Conservation (phyloP, 768 basidiomycete species). For the Tricholoma terreum region DNA sequence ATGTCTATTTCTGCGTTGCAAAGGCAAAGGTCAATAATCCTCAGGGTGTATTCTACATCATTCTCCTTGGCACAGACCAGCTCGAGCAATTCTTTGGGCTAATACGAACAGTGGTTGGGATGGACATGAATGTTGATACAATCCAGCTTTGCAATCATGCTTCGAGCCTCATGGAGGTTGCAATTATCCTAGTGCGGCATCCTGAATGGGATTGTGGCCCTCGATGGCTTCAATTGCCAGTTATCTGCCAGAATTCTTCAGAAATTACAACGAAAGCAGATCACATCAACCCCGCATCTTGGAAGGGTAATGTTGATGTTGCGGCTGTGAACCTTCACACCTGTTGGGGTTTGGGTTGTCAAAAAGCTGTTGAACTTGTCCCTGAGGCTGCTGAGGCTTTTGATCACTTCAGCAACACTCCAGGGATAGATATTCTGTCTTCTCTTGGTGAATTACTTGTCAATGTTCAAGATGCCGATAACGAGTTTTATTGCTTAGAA, state of each 20-base stretch:
- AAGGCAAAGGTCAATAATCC: slow-evolving; percentile 34
- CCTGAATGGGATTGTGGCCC: slow-evolving; percentile 38
- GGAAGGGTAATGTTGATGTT: slow-evolving; percentile 29
- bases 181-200: slow-evolving; percentile 31
- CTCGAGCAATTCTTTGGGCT: slow-evolving; percentile 35
- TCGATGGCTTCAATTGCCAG: slow-evolving; percentile 29
- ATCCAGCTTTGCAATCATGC: slow-evolving; percentile 24
- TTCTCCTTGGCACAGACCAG: slow-evolving; percentile 36
- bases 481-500: too few species aligned
- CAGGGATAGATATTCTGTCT: slow-evolving; percentile 8
- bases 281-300: slow-evolving; percentile 33
- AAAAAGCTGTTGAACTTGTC: slow-evolving; percentile 11
- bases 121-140: slow-evolving; percentile 27
- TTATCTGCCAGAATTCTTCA: slow-evolving; percentile 17
- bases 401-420: neutral
- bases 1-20: slow-evolving; percentile 36
- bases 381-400: neutral
- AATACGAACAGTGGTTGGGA: slow-evolving; percentile 32
- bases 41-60: slow-evolving; percentile 29
- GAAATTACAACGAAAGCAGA: slow-evolving; percentile 30
- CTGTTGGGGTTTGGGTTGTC: slow-evolving; percentile 26
- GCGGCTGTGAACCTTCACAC: slow-evolving; percentile 22
- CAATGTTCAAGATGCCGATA: neutral
- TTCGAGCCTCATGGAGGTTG: slow-evolving; percentile 28
- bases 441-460: slow-evolving; percentile 7